Evolutionary conservation across 1,139 yeast species (phyloP), one percentile per base, ranked within the genome.

Genomic region (Candida anutae): DNA sequence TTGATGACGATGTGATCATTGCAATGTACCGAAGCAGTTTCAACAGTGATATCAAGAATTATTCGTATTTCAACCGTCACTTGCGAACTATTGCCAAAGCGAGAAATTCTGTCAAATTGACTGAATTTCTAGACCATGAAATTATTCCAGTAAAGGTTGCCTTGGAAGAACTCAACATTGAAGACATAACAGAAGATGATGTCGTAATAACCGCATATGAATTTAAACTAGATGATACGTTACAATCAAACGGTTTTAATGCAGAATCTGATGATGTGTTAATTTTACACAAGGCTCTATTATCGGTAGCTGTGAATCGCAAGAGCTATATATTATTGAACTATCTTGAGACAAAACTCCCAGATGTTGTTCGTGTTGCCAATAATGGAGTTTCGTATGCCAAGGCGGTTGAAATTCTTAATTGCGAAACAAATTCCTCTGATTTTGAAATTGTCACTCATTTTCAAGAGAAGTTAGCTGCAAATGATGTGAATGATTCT

Each of bases 181-280:
- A 71, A 39, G 74, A 70, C 21, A 63, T 73, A 5, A 78, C 84
- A 4, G 93, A 80, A 45, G 90, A 80, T 43, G 93, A 81, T 34
- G 74, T 81, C 23, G 71, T 81, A 4, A 63, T 75, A 19, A 79
- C 90, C 1, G 85, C 88, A 0, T 77, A 69, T 40, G 75, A 78
- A 33, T 63, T 76, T 28, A 76, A 76, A 34, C 53, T 68, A 3
- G 70, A 69, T 27, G 90, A 80, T 29, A 77, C 85, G 0, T 52
- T 84, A 29, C 65, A 74, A 30, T 57, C 77, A 1, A 66, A 81
- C 35, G 90, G 84, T 2, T 52, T 70, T 21, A 56, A 49, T 19
- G 31, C 46, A 5, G 56, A 31, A 50, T 42, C 52, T 1, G 78
- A 43, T 50, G 76, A 50, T 58, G 76, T 52, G 37, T 29, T 31